Base-by-base conservation (phyloP, 176 grass and related monocot genomes). In the Aegilops tauschii region DNA sequence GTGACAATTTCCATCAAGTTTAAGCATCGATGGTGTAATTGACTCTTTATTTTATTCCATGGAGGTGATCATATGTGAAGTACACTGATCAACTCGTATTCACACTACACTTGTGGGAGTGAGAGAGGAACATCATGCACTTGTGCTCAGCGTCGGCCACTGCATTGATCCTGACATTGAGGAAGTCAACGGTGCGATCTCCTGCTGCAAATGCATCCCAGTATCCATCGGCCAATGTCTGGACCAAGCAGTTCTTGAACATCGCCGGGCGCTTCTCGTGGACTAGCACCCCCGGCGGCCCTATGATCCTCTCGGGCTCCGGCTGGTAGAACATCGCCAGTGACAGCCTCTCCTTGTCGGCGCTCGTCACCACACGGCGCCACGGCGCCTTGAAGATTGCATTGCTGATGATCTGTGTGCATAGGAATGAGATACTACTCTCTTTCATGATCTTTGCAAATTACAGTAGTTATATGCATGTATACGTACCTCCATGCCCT, bases 301-400 rank as follows among this genome's bases (percentile, higher is more conserved):
- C 47, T 1, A 93, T 77, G 1, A 69, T 34, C 36, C 12, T 61
- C 3, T 90, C 20, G 34, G 79, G 78, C 80, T 93, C 82, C 5
- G 77, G 54, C 73, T 88, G 86, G 69, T 88, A 88, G 63, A 93
- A 93, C 47, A 88, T 9, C 28, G 67, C 88, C 9, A 86, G 32
- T 47, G 92, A 80, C 66, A 88, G 79, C 49, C 92, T 62, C 74
- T 93, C 65, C 29, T 30, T 69, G 0, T 39, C 36, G 12, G 82
- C 65, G 6, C 28, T 30, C 10, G 77, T 39, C 17, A 81, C 70
- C 30, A 89, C 91, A 0, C 87, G 76, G 79, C 90, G 91, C 81
- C 79, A 65, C 0, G 84, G 87, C 80, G 80, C 88, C 47, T 68
- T 70, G 80, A 80, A 92, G 49, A 18, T 35, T 1, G 42, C 84